Percentiles rank a stretch among this genome's conserved stretches.
Conservation (phyloP, 2,329 filamentous ascomycete genomes). For the Aureobasidium mangrovei region DNA sequence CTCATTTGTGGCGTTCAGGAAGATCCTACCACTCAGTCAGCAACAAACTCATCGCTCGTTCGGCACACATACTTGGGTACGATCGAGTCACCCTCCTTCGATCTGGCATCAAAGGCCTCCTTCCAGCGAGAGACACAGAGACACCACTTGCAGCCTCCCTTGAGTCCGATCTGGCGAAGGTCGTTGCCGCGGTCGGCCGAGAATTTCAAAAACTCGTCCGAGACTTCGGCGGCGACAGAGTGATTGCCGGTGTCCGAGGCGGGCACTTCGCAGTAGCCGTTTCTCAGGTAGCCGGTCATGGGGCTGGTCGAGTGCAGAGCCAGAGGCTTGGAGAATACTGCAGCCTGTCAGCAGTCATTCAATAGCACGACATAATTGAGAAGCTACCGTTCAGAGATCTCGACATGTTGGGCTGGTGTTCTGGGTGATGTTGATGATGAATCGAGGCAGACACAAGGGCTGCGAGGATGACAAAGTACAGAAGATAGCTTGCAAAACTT, state of each 20-base stretch:
- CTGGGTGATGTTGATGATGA: constrained; percentile 16
- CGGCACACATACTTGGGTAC: constrained; percentile 32
- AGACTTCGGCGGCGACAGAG: constrained; percentile 49
- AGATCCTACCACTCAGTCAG: constrained; percentile 29
- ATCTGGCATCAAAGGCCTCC: constrained; percentile 49
- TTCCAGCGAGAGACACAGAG: constrained; percentile 47
- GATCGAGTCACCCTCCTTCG: constrained; percentile 37
- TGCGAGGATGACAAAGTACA: background rate
- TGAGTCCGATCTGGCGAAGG: constrained; percentile 46
- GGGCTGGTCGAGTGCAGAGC: constrained; percentile 49
- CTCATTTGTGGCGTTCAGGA: constrained; percentile 45
- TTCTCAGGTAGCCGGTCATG: constrained; percentile 52
- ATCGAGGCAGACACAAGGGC: background rate
- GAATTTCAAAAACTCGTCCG: constrained; percentile 55
- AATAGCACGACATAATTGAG: background rate
- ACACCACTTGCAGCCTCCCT: constrained; percentile 54
- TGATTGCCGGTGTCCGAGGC: constrained; percentile 51
- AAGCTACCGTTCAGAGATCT: constrained; percentile 27
- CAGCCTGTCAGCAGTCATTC: background rate
- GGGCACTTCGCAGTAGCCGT: constrained; percentile 52
- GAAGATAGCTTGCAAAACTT: background rate
- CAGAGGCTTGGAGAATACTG: constrained; percentile 52
- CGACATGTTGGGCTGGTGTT: constrained; percentile 24
- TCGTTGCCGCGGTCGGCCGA: constrained; percentile 51
- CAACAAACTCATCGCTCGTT: constrained; percentile 15